Conservation (phyloP, 306 rosid species). For the Cucurbita argyrosperma region DNA sequence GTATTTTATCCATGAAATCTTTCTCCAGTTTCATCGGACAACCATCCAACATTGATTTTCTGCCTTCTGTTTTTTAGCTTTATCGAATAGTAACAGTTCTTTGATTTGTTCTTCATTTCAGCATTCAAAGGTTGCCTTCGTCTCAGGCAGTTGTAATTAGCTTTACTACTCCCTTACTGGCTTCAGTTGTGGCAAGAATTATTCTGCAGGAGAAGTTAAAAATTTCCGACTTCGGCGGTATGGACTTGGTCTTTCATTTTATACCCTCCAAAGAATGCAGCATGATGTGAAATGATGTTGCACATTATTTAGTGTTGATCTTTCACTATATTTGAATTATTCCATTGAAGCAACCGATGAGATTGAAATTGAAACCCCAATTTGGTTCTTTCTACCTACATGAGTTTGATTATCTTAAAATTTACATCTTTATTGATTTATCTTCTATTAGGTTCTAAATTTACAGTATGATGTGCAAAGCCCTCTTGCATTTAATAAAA, state of each 20-base stretch:
- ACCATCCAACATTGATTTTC: not conserved
- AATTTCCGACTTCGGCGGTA: constrained; percentile 51
- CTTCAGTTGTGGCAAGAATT: constrained; percentile 58
- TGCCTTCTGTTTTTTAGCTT: not conserved
- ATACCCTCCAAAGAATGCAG: not conserved
- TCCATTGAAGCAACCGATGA: not conserved
- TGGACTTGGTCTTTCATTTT: not conserved
- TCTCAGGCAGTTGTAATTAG: constrained; percentile 57
- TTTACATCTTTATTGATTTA: not conserved
- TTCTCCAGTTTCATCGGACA: not conserved
- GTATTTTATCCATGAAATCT: not conserved
- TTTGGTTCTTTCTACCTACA: not conserved
- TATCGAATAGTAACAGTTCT: not conserved
- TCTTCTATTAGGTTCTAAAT: no score
- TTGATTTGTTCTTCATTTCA: constrained; percentile 23
- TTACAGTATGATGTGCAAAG: no score
- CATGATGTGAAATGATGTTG: not conserved
- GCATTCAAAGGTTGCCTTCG: constrained; percentile 59
- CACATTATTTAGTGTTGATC: not conserved
- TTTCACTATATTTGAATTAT: not conserved
- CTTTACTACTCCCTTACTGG: constrained; percentile 58
- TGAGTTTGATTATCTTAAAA: not conserved
- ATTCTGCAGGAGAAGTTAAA: constrained; percentile 54
- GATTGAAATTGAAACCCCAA: not conserved
- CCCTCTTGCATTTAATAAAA: no score